Base-by-base conservation (phyloP, 1,139 yeast species). In the Yamadazyma triangularis region DNA sequence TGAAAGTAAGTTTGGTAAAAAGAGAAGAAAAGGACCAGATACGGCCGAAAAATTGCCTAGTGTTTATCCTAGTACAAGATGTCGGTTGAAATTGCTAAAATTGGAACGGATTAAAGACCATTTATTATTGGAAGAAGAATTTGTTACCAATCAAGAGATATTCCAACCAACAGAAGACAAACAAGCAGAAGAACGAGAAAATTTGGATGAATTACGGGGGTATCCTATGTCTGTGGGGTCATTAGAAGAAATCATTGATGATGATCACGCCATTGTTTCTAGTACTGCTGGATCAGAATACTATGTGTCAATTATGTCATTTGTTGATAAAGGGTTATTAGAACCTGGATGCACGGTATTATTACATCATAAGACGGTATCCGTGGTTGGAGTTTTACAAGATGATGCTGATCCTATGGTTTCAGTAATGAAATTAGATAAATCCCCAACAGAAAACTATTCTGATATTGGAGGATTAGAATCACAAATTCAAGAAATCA, bases 371-470 rank as follows among this genome's bases (percentile, higher is more conserved):
- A 91, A 93, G 63, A 81, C 96, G 0, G 95, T 89, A 39, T 80
- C 95, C 3, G 79, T 91, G 40, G 96, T 91, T 11, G 99, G 98
- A 44, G 96, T 91, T 16, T 64, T 44, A 46, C 96, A 85, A 56
- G 98, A 93, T 56, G 98, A 93, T 48, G 85, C 96, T 1, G 98
- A 91, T 58, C 97, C 98, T 29, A 85, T 93, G 88, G 95, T 91
- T 9, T 84, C 89, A 25, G 97, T 89, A 11, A 89, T 93, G 97
- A 91, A 89, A 61, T 77, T 91, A 49, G 97, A 93, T 55, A 91
- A 91, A 57, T 89, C 96, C 2, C 99, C 99, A 25, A 85, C 95
- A 2, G 98, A 89, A 60, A 79, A 95, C 7, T 93, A 91, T 58
- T 91, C 96, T 8, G 98, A 93, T 56, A 86, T 93, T 54, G 99